phyloP scores from a whole-genome alignment of 2,329 filamentous ascomycete genomes.

The Elsinoe arachidis region DNA sequence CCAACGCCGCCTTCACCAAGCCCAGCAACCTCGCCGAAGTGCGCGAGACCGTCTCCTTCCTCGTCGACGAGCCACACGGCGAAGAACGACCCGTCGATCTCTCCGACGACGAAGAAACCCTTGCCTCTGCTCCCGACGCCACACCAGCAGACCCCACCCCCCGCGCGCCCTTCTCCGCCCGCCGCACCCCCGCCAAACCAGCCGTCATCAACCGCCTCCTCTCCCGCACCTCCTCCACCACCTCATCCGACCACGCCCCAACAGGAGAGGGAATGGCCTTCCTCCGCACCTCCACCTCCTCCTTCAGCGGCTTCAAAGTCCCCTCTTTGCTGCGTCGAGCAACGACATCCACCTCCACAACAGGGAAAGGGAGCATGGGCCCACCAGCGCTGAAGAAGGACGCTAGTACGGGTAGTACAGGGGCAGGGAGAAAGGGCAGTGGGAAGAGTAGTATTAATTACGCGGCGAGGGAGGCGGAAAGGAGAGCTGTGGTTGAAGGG shows the following conservation, averaged over 20 bases:
- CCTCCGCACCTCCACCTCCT: slow-evolving; percentile 13
- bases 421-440: slow-evolving; percentile 40
- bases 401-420: slow-evolving; percentile 23
- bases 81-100: slow-evolving; percentile 44
- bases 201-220: slow-evolving; percentile 65
- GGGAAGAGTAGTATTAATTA: slow-evolving; percentile 52
- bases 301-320: slow-evolving; percentile 48
- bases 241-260: slow-evolving; percentile 30
- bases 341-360: slow-evolving; percentile 44
- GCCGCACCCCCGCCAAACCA: slow-evolving; percentile 28
- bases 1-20: slow-evolving; percentile 42
- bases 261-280: slow-evolving; percentile 47
- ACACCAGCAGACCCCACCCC: not conserved
- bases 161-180: slow-evolving; percentile 33
- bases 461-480: slow-evolving; percentile 50
- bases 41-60: slow-evolving; percentile 70
- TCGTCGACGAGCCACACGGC: slow-evolving; percentile 58
- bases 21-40: slow-evolving; percentile 72
- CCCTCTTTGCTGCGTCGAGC: slow-evolving; percentile 64
- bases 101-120: slow-evolving; percentile 35
- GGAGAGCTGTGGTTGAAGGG: slow-evolving; percentile 42
- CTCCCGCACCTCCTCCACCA: slow-evolving; percentile 42
- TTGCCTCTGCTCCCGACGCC: slow-evolving; percentile 26
- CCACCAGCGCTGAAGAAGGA: slow-evolving; percentile 17
- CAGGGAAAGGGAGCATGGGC: slow-evolving; percentile 17